These are phyloP conservation scores for Carex cristatella DNA, from an alignment of 176 grass and related monocot species.

Conservation along the genomic window DNA sequence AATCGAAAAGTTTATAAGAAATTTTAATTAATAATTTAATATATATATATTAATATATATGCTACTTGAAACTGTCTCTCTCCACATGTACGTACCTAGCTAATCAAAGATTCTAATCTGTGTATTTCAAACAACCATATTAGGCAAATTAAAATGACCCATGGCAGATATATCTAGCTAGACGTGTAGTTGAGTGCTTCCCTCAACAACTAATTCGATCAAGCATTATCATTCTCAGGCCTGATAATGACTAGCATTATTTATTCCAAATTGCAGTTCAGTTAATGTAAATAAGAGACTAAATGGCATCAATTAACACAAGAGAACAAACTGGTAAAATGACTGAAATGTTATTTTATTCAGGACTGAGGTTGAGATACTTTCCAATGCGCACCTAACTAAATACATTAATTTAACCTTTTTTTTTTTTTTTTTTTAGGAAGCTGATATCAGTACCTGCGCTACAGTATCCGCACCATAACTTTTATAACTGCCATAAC, in stretches of 20 bases:
- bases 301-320: background rate
- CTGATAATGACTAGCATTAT: conserved; percentile 3
- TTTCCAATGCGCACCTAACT: too few relatives aligned
- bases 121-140: conserved; percentile 14
- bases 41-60: background rate
- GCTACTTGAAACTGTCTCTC: background rate
- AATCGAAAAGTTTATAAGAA: background rate
- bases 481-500: too few relatives aligned
- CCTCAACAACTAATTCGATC: conserved; percentile 3
- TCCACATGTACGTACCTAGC: background rate
- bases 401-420: too few relatives aligned
- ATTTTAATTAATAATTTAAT: background rate
- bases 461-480: too few relatives aligned
- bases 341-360: background rate
- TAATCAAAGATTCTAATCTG: background rate
- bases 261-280: background rate
- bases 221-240: background rate
- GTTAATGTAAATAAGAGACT: background rate
- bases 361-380: background rate
- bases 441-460: too few relatives aligned
- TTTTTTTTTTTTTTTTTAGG: too few relatives aligned
- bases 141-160: conserved; percentile 13
- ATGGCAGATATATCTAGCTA: background rate
- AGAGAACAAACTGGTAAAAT: background rate
- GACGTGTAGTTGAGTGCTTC: background rate